These are phyloP conservation scores for Cystoderma amianthinum DNA, from an alignment of 768 basidiomycete species.

Conservation along the genomic window DNA sequence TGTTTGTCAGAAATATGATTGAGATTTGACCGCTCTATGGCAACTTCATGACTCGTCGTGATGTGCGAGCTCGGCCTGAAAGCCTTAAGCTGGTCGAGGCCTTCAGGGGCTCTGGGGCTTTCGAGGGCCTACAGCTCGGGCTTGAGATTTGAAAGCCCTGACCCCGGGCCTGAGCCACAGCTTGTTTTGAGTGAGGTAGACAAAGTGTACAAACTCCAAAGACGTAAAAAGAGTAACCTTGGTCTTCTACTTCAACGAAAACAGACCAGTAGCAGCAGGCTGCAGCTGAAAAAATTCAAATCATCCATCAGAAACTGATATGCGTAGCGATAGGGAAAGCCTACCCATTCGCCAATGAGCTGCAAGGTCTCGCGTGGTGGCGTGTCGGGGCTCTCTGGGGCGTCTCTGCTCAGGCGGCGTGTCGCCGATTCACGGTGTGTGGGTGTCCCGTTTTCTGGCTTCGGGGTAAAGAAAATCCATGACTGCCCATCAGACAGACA, in stretches of 20 bases:
- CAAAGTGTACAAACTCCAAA: too few relatives aligned
- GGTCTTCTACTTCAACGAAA: conserved; percentile 7
- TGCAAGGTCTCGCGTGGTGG: conserved; percentile 15
- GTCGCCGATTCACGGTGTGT: conserved; percentile 17
- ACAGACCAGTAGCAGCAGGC: conserved; percentile 9
- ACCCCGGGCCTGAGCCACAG: too few relatives aligned
- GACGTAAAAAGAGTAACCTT: not conserved
- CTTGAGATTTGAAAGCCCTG: too few relatives aligned
- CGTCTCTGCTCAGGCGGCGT: conserved; percentile 13
- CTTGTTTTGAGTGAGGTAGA: too few relatives aligned
- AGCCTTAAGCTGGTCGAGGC: too few relatives aligned
- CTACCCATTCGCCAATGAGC: conserved; percentile 18
- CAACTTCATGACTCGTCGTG: too few relatives aligned
- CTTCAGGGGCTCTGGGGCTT: too few relatives aligned
- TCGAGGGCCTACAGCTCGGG: too few relatives aligned
- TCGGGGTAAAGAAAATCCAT: conserved; percentile 24
- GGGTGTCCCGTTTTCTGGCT: conserved; percentile 13
- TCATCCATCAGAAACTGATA: conserved; percentile 4
- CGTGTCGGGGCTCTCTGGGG: conserved; percentile 10
- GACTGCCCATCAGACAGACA: conserved; percentile 23
- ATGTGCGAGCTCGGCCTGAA: too few relatives aligned
- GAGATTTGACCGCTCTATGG: too few relatives aligned
- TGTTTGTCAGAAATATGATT: too few relatives aligned
- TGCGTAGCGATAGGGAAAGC: conserved; percentile 5
- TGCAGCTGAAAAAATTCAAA: conserved; percentile 9